A percentile compares a stretch with the other conserved stretches of the same genome.
phyloP scores from a whole-genome alignment of 306 rosid species.

The Luffa aegyptiaca region DNA sequence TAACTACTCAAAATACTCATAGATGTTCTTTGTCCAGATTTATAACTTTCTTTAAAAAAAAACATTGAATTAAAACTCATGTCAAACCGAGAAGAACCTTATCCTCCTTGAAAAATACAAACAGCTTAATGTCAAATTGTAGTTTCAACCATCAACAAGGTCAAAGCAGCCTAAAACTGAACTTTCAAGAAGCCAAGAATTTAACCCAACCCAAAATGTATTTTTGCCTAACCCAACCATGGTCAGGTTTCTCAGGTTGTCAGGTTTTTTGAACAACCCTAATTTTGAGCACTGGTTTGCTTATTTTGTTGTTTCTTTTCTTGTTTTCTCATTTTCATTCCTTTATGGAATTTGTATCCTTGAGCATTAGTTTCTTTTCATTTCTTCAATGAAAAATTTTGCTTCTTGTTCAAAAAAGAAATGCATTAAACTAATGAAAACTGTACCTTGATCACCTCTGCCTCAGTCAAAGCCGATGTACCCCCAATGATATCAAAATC shows the following conservation, averaged over 20 bases:
- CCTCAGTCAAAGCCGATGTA: constrained; percentile 68
- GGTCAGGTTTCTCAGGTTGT: too few species aligned
- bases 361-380: too few species aligned
- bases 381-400: too few species aligned
- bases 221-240: too few species aligned
- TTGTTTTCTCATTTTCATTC: too few species aligned
- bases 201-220: too few species aligned
- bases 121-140: neutral
- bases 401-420: too few species aligned
- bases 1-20: neutral
- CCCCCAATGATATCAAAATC: constrained; percentile 97
- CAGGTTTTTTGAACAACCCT: too few species aligned
- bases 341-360: too few species aligned
- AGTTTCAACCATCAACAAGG: neutral
- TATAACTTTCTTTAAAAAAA: neutral
- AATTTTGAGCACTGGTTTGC: too few species aligned
- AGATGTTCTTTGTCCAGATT: neutral
- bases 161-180: neutral
- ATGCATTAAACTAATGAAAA: neutral
- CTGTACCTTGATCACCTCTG: constrained; percentile 82
- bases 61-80: neutral
- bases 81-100: neutral
- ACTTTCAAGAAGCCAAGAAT: neutral
- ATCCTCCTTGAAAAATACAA: neutral
- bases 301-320: too few species aligned